These are phyloP conservation scores for Verticillium albo-atrum DNA, from an alignment of 2,329 filamentous ascomycete species.

Conservation along the genomic window DNA sequence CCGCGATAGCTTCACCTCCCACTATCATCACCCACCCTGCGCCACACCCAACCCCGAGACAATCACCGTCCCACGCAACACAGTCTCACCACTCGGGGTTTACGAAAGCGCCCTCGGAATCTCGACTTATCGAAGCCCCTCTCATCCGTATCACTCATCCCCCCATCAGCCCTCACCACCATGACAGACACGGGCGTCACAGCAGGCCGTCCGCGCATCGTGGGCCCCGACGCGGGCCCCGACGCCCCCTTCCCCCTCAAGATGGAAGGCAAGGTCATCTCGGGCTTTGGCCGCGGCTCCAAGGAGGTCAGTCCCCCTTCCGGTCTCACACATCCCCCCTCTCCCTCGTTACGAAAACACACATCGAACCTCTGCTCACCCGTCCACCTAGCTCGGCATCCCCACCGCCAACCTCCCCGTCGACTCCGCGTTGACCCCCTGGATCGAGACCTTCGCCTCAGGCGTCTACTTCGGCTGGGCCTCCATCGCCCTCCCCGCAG, in stretches of 20 bases:
- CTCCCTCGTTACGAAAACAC: neutral
- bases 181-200: constrained; percentile 1
- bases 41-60: neutral
- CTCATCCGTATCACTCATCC: neutral
- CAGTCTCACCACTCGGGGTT: neutral
- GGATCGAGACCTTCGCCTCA: constrained; percentile 60
- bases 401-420: constrained; percentile 91
- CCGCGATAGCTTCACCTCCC: neutral
- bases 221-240: constrained; percentile 71
- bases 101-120: neutral
- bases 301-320: constrained; percentile 62
- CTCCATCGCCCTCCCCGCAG: constrained; percentile 56
- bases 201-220: constrained; percentile 56
- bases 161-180: neutral
- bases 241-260: constrained; percentile 74
- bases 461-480: constrained; percentile 96
- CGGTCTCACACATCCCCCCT: neutral
- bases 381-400: constrained; percentile 69
- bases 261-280: constrained; percentile 82
- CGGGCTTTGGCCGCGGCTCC: constrained; percentile 89
- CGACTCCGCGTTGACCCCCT: constrained; percentile 53
- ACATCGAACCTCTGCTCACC: neutral
- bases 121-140: neutral
- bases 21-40: neutral
- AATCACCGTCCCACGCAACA: neutral